Percentiles rank a stretch among this genome's conserved stretches.
Conservation (phyloP, 805 yeast genomes). For the Cyberlindnera maclurae region DNA sequence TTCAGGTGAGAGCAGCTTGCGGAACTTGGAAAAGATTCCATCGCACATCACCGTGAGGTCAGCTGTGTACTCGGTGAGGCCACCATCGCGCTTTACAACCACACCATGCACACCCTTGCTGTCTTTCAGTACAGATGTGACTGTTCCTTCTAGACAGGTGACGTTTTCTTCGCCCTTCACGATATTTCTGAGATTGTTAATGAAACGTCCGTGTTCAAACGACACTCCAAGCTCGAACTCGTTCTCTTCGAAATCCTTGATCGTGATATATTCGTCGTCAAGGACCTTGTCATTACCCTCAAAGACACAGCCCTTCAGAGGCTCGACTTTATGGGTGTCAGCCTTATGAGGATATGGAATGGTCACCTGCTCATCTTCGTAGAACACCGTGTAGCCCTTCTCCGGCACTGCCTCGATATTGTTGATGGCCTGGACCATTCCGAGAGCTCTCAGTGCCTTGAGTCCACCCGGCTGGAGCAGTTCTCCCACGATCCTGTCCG, state of each 20-base stretch:
- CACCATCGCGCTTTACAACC: conserved; percentile 43
- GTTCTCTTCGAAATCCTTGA: conserved; percentile 49
- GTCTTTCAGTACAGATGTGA: conserved; percentile 54
- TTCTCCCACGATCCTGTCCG: conserved; percentile 97
- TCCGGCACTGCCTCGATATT: conserved; percentile 72
- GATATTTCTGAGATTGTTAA: conserved; percentile 66
- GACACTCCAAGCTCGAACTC: conserved; percentile 67
- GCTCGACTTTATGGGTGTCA: conserved; percentile 35
- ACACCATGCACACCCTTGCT: conserved; percentile 68
- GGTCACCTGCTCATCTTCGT: conserved; percentile 45
- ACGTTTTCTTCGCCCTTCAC: conserved; percentile 67
- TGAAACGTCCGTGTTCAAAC: conserved; percentile 88
- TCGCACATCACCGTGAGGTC: conserved; percentile 76
- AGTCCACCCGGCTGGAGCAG: conserved; percentile 96
- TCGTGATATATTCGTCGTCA: conserved; percentile 40
- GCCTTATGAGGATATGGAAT: conserved; percentile 70
- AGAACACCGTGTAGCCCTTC: conserved; percentile 76
- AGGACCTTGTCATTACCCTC: conserved; percentile 51
- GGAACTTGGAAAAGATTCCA: conserved; percentile 89
- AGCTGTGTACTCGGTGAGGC: conserved; percentile 41
- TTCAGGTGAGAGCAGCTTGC: conserved; percentile 59
- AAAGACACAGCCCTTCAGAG: conserved; percentile 48
- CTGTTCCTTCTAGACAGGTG: conserved; percentile 77
- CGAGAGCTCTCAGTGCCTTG: conserved; percentile 72
- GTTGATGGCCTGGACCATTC: conserved; percentile 70